These are phyloP conservation scores for Cornus suecica DNA, from an alignment of 148 eudicot genomes.

Conservation along the genomic window DNA sequence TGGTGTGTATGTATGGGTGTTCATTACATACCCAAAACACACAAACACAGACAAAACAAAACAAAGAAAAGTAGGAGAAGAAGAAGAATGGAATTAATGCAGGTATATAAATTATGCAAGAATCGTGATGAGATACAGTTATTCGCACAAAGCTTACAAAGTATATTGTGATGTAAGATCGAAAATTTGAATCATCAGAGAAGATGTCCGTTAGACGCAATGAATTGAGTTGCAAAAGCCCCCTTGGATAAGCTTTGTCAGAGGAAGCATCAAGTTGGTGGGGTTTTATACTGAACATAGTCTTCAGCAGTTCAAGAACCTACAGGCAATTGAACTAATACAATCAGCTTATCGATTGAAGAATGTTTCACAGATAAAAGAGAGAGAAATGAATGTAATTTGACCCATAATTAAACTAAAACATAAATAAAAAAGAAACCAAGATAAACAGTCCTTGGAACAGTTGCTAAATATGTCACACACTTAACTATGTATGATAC, in stretches of 20 bases:
- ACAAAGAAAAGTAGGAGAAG: too few relatives aligned
- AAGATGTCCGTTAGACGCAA: conserved; percentile 87
- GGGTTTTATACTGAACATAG: conserved; percentile 44
- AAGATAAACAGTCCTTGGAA: not conserved
- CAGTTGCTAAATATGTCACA: not conserved
- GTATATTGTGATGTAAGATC: conserved; percentile 61
- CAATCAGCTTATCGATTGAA: conserved; percentile 13
- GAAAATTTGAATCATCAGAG: conserved; percentile 98
- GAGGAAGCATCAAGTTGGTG: conserved; percentile 31
- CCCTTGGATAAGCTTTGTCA: conserved; percentile 55
- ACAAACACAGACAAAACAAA: too few relatives aligned
- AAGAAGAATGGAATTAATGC: not conserved
- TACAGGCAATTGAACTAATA: conserved; percentile 25
- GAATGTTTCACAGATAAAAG: conserved; percentile 15
- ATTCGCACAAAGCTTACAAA: conserved; percentile 55
- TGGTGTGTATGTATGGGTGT: too few relatives aligned
- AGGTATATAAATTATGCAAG: conserved; percentile 2
- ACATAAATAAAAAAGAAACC: not conserved
- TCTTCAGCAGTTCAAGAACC: conserved; percentile 80
- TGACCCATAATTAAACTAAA: not conserved
- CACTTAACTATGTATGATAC: not conserved
- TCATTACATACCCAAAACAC: too few relatives aligned
- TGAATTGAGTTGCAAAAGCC: conserved; percentile 84
- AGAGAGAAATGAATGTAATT: not conserved
- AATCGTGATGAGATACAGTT: conserved; percentile 2